Evolutionary conservation across 129 eudicot genomes (phyloP), one percentile per base, ranked within the genome.

Genomic region (Lactuca saligna): DNA sequence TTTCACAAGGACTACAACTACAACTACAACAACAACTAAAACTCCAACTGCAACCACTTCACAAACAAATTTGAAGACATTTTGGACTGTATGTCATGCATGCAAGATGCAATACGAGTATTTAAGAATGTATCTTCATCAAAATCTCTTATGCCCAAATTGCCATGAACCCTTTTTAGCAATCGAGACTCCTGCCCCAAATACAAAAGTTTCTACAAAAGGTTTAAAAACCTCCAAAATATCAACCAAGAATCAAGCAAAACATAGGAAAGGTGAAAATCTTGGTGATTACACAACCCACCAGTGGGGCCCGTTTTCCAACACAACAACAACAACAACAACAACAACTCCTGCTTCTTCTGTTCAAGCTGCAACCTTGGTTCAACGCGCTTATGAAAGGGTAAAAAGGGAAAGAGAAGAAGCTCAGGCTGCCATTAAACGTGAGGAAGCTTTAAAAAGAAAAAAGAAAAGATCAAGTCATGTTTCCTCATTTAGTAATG

Each of bases 101-200:
- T 91, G 97, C 76, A 88, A 80, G 74, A 86, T 88, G 91, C 97
- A 91, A 54, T 91, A 88, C 31, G 97, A 91, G 72, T 91, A 91
- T 81, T 76, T 84, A 61, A 80, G 91, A 67, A 80, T 82, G 83
- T 88, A 88, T 82, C 72, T 86, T 15, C 88, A 88, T 69, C 88
- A 82, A 66, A 78, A 91, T 81, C 90, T 91, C 32, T 76, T 88
- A 55, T 91, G 97, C 79, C 97, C 96, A 9, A 84, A 82, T 84
- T 91, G 97, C 66, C 81, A 74, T 66, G 86, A 83, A 68, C 85
- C 96, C 38, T 91, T 86, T 74, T 80, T 88, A 44, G 93, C 97
- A 3, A 54, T 82, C 58, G 96, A 91, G 73, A 84, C 79, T 12
- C 76, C 76, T 8, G 82, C 91, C 37, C 96, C 97, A 14, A 44